Base-by-base conservation (phyloP, 352 stramenopile species). In the Phytophthora cryptogea region DNA sequence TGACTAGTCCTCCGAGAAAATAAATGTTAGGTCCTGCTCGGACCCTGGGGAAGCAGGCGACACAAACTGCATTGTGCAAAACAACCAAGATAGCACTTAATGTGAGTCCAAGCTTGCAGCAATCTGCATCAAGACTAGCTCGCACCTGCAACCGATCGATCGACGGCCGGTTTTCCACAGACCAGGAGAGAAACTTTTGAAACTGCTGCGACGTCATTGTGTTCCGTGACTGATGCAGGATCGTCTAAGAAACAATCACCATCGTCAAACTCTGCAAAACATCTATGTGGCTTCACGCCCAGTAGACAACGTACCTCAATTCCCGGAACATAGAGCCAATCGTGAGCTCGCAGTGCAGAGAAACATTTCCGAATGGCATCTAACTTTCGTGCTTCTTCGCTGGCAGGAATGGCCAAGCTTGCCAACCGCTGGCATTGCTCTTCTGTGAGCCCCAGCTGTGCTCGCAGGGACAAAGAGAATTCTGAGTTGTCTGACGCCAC, bases 301-400 rank as follows among this genome's bases (percentile, higher is more conserved):
- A 35, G 8, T 11, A 52, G n/a, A 11, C 3, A 20, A 55, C 64
- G 23, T 10, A 95, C 83, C 81, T 95, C 86, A 46, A 86, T 92
- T 37, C 86, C 82, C 5, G 81, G 78, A 33, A 94, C 92, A 50
- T 91, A 90, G 20, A 95, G 74, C 86, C 86, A 95, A 63, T 94
- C 85, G 57, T 95, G 86, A 0, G 82, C 83, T 32, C 78, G 83
- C 10, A 95, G 54, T 16, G 86, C 82, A 8, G 86, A 86, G 47
- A 95, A 95, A 41, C 86, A 95, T 53, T 95, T 95, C n/a, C 72
- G 72, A 47, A 95, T 93, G 2, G 78, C 86, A 26, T 91, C 82
- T 6, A 95, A 71, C 51, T 93, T 89, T 14, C 71, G 73, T 28
- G 80, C 67, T 65, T 95, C 86, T 32, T 93, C 76, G 14, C 72